Conservation (phyloP, 1,284 basidiomycete genomes). For the Leccinum proliferum region DNA sequence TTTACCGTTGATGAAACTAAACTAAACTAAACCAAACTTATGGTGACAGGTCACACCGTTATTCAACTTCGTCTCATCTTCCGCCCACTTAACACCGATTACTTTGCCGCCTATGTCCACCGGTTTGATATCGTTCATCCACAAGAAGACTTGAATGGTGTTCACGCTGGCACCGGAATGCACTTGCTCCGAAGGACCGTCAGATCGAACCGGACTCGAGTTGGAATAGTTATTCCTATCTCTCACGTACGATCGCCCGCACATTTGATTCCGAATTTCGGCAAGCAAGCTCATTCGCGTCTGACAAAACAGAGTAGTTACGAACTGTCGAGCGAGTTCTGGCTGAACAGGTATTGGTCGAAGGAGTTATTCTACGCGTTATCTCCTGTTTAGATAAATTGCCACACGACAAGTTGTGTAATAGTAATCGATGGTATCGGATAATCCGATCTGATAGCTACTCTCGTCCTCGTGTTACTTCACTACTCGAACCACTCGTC, state of each 20-base stretch:
- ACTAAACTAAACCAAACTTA: too few species aligned
- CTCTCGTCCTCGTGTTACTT: not conserved
- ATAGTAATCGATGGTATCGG: not conserved
- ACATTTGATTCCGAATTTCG: not conserved
- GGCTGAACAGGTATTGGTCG: slow-evolving; percentile 2
- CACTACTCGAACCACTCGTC: not conserved
- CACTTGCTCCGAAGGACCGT: not conserved
- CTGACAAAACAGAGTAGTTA: not conserved
- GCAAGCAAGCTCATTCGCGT: not conserved
- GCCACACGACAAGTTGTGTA: not conserved
- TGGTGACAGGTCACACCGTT: not conserved
- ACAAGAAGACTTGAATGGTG: not conserved
- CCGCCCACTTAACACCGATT: not conserved
- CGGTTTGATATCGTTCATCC: not conserved
- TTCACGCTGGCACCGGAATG: not conserved
- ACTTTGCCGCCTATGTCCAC: not conserved
- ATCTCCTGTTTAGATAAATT: not conserved
- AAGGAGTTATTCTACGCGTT: not conserved
- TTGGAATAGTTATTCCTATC: not conserved
- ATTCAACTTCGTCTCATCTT: not conserved
- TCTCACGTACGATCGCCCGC: not conserved
- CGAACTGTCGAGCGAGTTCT: not conserved
- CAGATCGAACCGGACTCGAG: not conserved
- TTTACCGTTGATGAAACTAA: too few species aligned
- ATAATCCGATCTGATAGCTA: not conserved